Conservation (phyloP, 495 filamentous ascomycete genomes). For the Aspergillus diversus region DNA sequence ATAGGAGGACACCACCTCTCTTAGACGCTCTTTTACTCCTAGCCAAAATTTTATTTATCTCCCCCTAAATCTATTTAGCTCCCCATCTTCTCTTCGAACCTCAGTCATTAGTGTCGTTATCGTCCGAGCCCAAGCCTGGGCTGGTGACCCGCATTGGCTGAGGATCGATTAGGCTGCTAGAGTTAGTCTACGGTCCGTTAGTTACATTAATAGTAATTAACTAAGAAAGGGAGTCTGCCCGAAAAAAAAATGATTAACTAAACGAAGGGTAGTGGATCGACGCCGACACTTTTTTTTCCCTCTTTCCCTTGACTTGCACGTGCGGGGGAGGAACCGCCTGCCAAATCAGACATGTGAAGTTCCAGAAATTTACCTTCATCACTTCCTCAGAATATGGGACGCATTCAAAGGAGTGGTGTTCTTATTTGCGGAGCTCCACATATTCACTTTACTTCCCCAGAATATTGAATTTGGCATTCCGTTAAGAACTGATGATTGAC, state of each 20-base stretch:
- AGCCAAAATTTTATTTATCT: too few relatives aligned
- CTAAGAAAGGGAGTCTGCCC: background rate
- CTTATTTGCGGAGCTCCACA: too few relatives aligned
- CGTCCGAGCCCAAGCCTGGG: background rate
- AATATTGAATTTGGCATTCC: background rate
- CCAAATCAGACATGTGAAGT: background rate
- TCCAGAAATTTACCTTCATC: background rate
- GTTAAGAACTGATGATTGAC: too few relatives aligned
- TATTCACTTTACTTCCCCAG: background rate
- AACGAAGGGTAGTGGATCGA: background rate
- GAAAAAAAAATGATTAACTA: background rate
- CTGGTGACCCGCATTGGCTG: background rate
- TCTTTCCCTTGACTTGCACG: background rate
- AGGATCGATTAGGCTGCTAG: slow-evolving; percentile 11
- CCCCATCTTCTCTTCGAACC: too few relatives aligned
- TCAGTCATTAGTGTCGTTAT: too few relatives aligned
- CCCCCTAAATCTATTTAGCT: too few relatives aligned
- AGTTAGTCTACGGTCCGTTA: background rate
- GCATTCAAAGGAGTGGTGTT: too few relatives aligned
- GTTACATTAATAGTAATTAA: background rate
- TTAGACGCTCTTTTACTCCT: too few relatives aligned
- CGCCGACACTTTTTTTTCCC: slow-evolving; percentile 2
- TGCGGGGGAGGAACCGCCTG: background rate
- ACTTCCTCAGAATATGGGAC: background rate
- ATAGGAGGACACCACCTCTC: too few relatives aligned